Percentiles rank a stretch among this genome's conserved stretches.
Evolutionary conservation across 768 basidiomycete genomes (phyloP).

Genomic region (Coprinopsis sp.): DNA sequence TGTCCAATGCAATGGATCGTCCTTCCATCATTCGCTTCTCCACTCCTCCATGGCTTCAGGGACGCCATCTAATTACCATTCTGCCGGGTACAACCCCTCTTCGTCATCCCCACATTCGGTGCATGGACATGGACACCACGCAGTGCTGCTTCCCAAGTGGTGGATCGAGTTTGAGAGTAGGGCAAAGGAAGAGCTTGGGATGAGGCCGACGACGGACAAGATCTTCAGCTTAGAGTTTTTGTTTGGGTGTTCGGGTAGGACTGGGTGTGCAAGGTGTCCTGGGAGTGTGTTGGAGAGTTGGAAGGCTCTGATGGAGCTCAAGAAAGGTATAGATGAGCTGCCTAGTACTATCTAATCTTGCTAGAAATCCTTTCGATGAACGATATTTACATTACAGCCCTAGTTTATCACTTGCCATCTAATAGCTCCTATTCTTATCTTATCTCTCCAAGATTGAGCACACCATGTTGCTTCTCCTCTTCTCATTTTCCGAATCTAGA

Average conservation of each 20-base stretch:
- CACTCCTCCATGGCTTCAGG: too few species aligned
- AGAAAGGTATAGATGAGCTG: conserved; percentile 50
- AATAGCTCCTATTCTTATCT: too few species aligned
- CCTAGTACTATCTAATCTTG: conserved; percentile 30
- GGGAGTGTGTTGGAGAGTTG: conserved; percentile 63
- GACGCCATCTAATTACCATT: too few species aligned
- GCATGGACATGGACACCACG: too few species aligned
- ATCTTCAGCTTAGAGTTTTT: conserved; percentile 62
- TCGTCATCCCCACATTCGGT: too few species aligned
- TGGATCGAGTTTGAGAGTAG: conserved; percentile 57
- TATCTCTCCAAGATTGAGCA: too few species aligned
- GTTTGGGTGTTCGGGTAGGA: conserved; percentile 41
- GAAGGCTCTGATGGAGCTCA: conserved; percentile 50
- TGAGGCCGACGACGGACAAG: conserved; percentile 51
- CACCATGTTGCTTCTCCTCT: too few species aligned
- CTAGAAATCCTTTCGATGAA: too few species aligned
- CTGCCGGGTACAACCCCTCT: too few species aligned
- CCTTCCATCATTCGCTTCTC: too few species aligned
- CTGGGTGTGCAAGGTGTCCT: conserved; percentile 60
- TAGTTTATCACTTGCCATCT: too few species aligned
- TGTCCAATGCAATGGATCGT: conserved; percentile 59
- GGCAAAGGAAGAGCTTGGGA: conserved; percentile 53
- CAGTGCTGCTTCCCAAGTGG: conserved; percentile 58
- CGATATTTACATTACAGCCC: neutral
- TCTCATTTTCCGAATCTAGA: too few species aligned